Evolutionary conservation across 768 basidiomycete species (phyloP).

Genomic region (Scleroderma citrinum): DNA sequence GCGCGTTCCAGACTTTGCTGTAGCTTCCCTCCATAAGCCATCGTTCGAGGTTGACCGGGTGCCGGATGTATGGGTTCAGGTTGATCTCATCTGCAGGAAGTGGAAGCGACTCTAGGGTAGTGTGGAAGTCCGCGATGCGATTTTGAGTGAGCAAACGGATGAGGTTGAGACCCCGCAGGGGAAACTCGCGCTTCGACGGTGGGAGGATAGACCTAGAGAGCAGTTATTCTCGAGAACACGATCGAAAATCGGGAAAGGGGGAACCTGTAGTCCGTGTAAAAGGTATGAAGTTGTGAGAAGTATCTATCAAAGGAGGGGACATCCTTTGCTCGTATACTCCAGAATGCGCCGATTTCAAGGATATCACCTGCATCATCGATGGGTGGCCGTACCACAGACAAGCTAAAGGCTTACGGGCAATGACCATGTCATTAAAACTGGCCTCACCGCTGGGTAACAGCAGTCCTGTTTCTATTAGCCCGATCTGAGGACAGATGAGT

Average conservation of each 20-base stretch:
- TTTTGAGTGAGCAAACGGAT: conserved; percentile 93
- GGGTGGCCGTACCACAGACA: not conserved
- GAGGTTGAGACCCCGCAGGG: conserved; percentile 89
- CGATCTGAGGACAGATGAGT: conserved; percentile 45
- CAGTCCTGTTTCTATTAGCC: conserved; percentile 70
- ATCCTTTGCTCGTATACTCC: conserved; percentile 84
- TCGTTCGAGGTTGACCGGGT: conserved; percentile 87
- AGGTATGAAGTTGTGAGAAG: conserved; percentile 84
- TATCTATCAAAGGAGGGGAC: conserved; percentile 94
- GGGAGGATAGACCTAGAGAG: conserved; percentile 60
- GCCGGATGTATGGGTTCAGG: conserved; percentile 68
- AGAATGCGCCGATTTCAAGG: conserved; percentile 92
- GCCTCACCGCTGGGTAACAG: conserved; percentile 65
- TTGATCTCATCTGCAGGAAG: conserved; percentile 60
- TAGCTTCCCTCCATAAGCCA: conserved; percentile 99
- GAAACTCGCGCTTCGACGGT: conserved; percentile 79
- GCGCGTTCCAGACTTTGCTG: conserved; percentile 95
- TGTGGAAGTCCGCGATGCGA: conserved; percentile 97
- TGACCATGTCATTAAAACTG: conserved; percentile 60
- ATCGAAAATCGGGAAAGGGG: conserved; percentile 3
- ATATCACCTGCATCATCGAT: conserved; percentile 65
- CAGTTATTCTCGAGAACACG: not conserved
- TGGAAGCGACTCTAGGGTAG: conserved; percentile 85
- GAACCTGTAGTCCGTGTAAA: conserved; percentile 85
- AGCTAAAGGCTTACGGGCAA: conserved; percentile 54